Conservation (phyloP, 2,329 filamentous ascomycete genomes). For the Fusarium continuum region DNA sequence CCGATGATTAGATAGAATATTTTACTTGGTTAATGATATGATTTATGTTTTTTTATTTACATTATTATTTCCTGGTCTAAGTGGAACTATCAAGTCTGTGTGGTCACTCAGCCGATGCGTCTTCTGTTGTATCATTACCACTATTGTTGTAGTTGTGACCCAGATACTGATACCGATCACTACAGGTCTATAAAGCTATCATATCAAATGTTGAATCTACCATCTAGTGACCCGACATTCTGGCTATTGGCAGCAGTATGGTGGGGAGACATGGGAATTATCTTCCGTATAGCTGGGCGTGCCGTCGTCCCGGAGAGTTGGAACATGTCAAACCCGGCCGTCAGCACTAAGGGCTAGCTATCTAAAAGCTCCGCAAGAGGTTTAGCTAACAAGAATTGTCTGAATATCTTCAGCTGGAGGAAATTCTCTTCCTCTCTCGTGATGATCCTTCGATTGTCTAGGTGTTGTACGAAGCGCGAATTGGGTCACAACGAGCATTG, state of each 20-base stretch:
- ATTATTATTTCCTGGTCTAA: too few relatives aligned
- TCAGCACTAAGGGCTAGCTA: not conserved
- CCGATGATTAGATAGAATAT: not conserved
- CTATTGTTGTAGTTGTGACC: too few relatives aligned
- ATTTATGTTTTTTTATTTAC: not conserved
- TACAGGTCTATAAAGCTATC: fast-evolving
- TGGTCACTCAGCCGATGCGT: not conserved
- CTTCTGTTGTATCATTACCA: not conserved
- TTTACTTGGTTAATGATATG: not conserved
- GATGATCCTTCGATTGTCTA: not conserved
- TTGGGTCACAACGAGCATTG: too few relatives aligned
- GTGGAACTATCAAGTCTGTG: not conserved
- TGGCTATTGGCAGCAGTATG: not conserved
- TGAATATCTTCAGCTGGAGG: not conserved
- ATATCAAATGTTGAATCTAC: not conserved
- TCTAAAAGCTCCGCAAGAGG: not conserved
- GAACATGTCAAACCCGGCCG: not conserved
- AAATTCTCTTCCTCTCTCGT: not conserved
- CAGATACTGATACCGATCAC: too few relatives aligned
- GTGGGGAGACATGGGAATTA: not conserved
- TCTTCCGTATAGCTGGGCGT: not conserved
- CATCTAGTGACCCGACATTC: not conserved
- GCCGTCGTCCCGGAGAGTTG: not conserved
- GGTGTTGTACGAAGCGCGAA: too few relatives aligned
- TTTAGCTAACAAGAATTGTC: not conserved